Evolutionary conservation across 495 filamentous ascomycete species (phyloP), one percentile per base, ranked within the genome.

Genomic region (Daldinia vernicosa): DNA sequence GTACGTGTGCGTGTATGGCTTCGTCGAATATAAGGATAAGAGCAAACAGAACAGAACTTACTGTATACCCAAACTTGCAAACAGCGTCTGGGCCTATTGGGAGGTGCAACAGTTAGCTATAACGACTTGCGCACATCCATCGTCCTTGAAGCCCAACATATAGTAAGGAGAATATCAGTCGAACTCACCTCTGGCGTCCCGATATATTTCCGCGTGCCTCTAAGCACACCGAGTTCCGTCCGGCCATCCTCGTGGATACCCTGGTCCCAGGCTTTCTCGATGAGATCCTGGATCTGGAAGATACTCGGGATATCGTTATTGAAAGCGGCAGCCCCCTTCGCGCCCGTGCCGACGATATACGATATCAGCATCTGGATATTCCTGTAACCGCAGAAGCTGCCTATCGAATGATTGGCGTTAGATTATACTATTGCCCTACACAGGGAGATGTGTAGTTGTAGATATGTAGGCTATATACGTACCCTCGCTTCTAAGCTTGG

Each of bases 321-420:
- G 58, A 97, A 91, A 14, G 82, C 76, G 26, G 90, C 83, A 67
- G 85, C 77, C 4, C 91, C 92, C 15, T 83, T 80, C 26, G 81
- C 80, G 43, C 82, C 75, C 7, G 88, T 79, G 32, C 84, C 84
- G 54, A 87, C 84, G 35, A 98, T 86, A 76, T 92, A 95, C 3
- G 94, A 94, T 17, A 90, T 81, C 64, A 97, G 75, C 93, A 97
- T 97, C 74, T 99, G 95, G 43, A 98, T 97, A 77, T 97, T 99
- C 9, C 95, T 86, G 74, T 98, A 99, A n/a, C 95, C 95, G 79
- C 95, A 99, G 80, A 98, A 99, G 1, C 93, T 93, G 35, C 94
- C 91, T 83, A 33, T 24, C 9, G 0, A 39, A 33, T n/a, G 7
- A 27, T 15, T n/a, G 7, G 15, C 15, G 26, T 57, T 57, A 27